These are phyloP conservation scores for Theobroma cacao DNA, from an alignment of 345 rosid genomes.

Conservation along the genomic window DNA sequence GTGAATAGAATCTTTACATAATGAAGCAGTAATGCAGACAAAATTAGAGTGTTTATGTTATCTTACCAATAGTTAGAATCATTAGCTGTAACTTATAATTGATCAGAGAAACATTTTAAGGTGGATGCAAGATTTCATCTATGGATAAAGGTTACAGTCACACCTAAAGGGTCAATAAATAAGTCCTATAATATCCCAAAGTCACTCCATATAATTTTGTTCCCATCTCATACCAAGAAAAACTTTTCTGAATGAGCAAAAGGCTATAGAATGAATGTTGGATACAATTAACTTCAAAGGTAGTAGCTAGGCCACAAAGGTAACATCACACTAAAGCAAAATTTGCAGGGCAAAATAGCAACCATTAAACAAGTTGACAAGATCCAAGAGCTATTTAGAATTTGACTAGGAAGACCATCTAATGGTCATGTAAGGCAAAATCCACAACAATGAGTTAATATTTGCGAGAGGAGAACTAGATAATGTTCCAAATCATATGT, in stretches of 20 bases:
- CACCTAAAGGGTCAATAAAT: neutral
- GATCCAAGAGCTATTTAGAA: neutral
- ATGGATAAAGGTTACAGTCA: neutral
- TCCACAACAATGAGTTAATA: neutral
- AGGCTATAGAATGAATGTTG: neutral
- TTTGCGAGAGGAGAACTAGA: neutral
- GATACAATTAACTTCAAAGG: neutral
- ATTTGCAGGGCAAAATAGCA: neutral
- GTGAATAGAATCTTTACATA: neutral
- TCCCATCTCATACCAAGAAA: neutral
- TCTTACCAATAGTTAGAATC: neutral
- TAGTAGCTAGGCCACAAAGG: neutral
- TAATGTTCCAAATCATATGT: neutral
- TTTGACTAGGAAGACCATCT: neutral
- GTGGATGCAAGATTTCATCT: neutral
- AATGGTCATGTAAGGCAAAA: neutral
- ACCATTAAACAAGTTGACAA: neutral
- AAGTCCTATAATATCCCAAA: neutral
- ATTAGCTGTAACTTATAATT: neutral
- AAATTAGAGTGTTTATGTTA: neutral
- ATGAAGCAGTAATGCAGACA: neutral
- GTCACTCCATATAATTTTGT: neutral
- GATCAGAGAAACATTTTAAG: neutral
- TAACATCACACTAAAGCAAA: neutral
- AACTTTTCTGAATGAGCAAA: neutral